These are phyloP conservation scores for Cephalotrichum gorgonifer DNA, from an alignment of 2,329 filamentous ascomycete genomes.

Conservation along the genomic window DNA sequence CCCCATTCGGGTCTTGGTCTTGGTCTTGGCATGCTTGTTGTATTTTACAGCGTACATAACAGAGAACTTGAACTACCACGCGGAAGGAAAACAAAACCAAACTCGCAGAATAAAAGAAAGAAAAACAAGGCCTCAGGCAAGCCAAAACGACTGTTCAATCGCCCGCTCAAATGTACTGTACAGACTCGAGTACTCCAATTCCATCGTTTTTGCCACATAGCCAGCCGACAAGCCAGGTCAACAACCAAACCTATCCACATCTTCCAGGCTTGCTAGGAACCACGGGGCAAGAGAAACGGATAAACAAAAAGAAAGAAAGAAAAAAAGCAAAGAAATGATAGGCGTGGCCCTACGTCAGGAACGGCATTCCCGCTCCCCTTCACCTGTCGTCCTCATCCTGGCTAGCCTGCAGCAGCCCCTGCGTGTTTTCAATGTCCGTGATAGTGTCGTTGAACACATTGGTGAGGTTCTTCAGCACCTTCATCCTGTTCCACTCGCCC, in stretches of 20 bases:
- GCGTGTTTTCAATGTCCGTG: slow-evolving; percentile 51
- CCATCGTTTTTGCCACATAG: neutral
- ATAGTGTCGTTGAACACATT: slow-evolving; percentile 69
- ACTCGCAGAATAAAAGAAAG: neutral
- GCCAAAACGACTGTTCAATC: neutral
- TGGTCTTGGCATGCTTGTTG: neutral
- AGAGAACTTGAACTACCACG: too few relatives aligned
- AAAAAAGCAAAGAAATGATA: too few relatives aligned
- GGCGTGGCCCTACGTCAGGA: too few relatives aligned
- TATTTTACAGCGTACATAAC: neutral
- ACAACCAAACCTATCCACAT: too few relatives aligned
- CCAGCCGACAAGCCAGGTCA: neutral
- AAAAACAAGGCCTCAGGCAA: slow-evolving; percentile 4
- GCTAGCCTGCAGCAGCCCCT: slow-evolving; percentile 32
- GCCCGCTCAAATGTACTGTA: neutral
- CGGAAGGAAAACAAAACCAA: neutral
- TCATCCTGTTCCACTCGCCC: slow-evolving; percentile 72
- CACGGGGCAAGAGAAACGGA: too few relatives aligned
- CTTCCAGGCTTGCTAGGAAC: too few relatives aligned
- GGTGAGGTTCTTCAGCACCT: slow-evolving; percentile 53
- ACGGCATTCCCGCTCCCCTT: neutral
- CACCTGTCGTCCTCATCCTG: slow-evolving; percentile 18
- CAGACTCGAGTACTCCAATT: neutral
- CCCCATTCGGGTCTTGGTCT: too few relatives aligned
- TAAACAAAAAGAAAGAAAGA: too few relatives aligned